Percentiles rank a stretch among this genome's conserved stretches.
Conservation (phyloP, 768 basidiomycete genomes). For the Thelephora aurantiotincta region DNA sequence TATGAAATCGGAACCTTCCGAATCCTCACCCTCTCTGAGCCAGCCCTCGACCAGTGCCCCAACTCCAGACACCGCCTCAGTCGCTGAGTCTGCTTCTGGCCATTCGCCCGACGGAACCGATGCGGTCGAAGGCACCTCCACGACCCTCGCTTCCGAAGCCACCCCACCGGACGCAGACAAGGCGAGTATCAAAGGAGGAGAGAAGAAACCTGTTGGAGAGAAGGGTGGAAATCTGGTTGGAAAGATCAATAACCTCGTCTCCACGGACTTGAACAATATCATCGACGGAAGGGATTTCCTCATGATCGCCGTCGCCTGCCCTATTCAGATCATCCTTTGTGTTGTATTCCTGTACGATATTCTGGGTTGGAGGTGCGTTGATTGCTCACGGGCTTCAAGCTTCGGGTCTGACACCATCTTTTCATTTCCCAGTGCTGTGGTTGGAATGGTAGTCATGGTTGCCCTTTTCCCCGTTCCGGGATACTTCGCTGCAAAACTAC, state of each 20-base stretch:
- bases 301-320: slow-evolving; percentile 17
- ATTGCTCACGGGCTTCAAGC: not conserved
- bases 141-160: slow-evolving; percentile 4
- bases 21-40: slow-evolving; percentile 6
- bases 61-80: slow-evolving; percentile 14
- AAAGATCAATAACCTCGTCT: slow-evolving; percentile 65
- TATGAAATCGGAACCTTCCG: slow-evolving; percentile 26
- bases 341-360: slow-evolving; percentile 28
- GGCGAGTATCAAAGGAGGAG: not conserved
- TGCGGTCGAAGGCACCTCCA: slow-evolving; percentile 7
- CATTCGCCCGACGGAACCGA: slow-evolving; percentile 6
- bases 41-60: slow-evolving; percentile 13
- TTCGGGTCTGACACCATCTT: not conserved
- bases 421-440: slow-evolving; percentile 17
- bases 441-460: slow-evolving; percentile 27
- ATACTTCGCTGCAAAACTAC: slow-evolving; percentile 21
- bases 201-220: slow-evolving; percentile 3
- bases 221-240: slow-evolving; percentile 42
- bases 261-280: slow-evolving; percentile 35
- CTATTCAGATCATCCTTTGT: slow-evolving; percentile 26
- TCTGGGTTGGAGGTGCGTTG: slow-evolving; percentile 36
- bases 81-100: slow-evolving; percentile 4
- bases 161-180: slow-evolving; percentile 6
- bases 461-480: slow-evolving; percentile 29
- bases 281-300: slow-evolving; percentile 16